Conservation (phyloP, 805 yeast genomes). For the Yamadazyma ubonensis region DNA sequence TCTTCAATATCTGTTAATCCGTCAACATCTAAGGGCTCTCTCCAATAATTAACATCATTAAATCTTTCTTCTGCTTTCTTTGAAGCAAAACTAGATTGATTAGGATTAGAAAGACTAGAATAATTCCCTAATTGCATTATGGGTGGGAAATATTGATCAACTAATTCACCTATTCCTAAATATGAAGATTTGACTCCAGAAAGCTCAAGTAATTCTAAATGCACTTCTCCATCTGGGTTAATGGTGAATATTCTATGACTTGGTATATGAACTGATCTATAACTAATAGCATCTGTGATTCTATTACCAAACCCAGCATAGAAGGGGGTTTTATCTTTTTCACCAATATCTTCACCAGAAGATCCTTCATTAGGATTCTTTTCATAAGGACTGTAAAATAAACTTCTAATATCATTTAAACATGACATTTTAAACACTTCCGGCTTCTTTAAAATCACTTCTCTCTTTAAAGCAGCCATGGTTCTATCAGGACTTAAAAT, state of each 20-base stretch:
- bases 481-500: constrained; percentile 94
- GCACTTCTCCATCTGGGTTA: constrained; percentile 95
- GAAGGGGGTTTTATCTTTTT: constrained; percentile 70
- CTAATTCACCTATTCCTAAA: constrained; percentile 85
- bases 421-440: constrained; percentile 99
- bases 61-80: constrained; percentile 52
- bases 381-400: constrained; percentile 46
- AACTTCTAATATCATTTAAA: constrained; percentile 73
- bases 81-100: constrained; percentile 3
- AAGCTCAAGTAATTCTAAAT: constrained; percentile 90
- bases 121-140: constrained; percentile 31
- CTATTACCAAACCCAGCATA: constrained; percentile 97
- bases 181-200: constrained; percentile 91
- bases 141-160: constrained; percentile 97
- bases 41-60: constrained; percentile 91
- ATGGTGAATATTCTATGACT: constrained; percentile 93
- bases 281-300: constrained; percentile 94
- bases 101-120: constrained; percentile 14
- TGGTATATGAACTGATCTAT: constrained; percentile 91
- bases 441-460: constrained; percentile 90
- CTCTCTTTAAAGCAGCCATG: constrained; percentile 89
- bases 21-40: constrained; percentile 71
- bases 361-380: constrained; percentile 1
- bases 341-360: constrained; percentile 7
- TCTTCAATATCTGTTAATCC: constrained; percentile 55